These are phyloP conservation scores for Dictyostelium firmibasis DNA, from an alignment of 78 protist species.

Conservation along the genomic window DNA sequence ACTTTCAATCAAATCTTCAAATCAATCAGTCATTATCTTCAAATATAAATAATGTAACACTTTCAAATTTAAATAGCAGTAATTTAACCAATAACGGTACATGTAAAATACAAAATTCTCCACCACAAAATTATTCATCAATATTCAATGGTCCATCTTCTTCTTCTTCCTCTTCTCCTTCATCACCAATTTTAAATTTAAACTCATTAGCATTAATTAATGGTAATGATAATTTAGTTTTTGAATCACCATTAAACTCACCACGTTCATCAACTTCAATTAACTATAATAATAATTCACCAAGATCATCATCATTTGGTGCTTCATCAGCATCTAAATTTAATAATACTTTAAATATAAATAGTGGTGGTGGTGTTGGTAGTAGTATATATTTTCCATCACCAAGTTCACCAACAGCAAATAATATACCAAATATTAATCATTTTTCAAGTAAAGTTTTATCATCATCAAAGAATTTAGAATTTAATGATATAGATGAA, in stretches of 20 bases:
- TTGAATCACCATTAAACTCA: slow-evolving; percentile 9
- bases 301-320: slow-evolving; percentile 1
- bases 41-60: background rate
- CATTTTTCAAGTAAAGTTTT: background rate
- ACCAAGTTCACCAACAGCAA: background rate
- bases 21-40: background rate
- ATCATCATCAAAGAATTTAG: background rate
- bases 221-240: background rate
- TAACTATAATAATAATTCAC: background rate
- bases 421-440: background rate
- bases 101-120: background rate
- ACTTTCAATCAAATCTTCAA: background rate
- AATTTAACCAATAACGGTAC: background rate
- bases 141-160: background rate
- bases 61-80: background rate
- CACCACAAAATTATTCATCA: background rate
- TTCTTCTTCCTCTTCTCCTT: background rate
- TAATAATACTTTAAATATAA: background rate
- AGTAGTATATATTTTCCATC: background rate
- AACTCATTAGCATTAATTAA: background rate
- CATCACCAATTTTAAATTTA: slow-evolving; percentile 5
- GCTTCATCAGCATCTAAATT: background rate
- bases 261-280: background rate
- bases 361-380: no score
- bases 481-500: slow-evolving; percentile 38